Conservation (phyloP, 2,329 filamentous ascomycete species). For the Pyricularia sp. region DNA sequence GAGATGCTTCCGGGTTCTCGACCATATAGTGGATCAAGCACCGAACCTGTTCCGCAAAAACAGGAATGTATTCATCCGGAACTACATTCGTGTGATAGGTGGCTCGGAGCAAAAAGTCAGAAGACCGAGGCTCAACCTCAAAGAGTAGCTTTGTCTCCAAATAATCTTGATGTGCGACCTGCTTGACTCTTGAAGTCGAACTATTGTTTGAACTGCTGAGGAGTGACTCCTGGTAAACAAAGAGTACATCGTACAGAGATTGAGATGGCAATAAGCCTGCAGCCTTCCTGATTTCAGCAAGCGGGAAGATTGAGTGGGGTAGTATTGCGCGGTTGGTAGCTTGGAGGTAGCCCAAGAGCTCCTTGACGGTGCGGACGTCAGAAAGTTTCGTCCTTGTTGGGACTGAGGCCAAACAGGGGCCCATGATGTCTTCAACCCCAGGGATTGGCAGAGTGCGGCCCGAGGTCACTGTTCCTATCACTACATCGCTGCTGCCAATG, state of each 20-base stretch:
- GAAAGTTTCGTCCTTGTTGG: constrained; percentile 59
- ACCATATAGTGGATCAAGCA: constrained; percentile 14
- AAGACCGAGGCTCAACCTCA: constrained; percentile 58
- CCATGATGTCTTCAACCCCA: constrained; percentile 63
- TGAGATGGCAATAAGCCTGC: constrained; percentile 44
- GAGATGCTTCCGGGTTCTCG: constrained; percentile 14
- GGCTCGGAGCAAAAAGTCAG: constrained; percentile 30
- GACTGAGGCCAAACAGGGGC: constrained; percentile 70
- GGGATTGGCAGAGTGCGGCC: constrained; percentile 66
- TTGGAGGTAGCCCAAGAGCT: constrained; percentile 58
- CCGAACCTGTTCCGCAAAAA: constrained; percentile 54
- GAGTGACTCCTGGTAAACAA: constrained; percentile 77
- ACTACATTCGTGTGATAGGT: constrained; percentile 42
- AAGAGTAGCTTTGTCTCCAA: constrained; percentile 69
- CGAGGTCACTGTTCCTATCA: constrained; percentile 73
- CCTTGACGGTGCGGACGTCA: constrained; percentile 38
- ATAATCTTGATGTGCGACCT: constrained; percentile 56
- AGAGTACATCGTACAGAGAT: constrained; percentile 64
- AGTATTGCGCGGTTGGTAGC: constrained; percentile 56
- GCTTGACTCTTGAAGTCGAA: constrained; percentile 27
- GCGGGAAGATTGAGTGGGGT: constrained; percentile 50
- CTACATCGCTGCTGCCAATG: constrained; percentile 53
- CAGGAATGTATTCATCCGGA: constrained; percentile 40
- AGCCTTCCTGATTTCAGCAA: constrained; percentile 59
- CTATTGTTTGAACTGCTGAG: constrained; percentile 18